A percentile compares a stretch with the other conserved stretches of the same genome.
phyloP scores from a whole-genome alignment of 2,329 filamentous ascomycete genomes.

The Knoxdaviesia proteae region DNA sequence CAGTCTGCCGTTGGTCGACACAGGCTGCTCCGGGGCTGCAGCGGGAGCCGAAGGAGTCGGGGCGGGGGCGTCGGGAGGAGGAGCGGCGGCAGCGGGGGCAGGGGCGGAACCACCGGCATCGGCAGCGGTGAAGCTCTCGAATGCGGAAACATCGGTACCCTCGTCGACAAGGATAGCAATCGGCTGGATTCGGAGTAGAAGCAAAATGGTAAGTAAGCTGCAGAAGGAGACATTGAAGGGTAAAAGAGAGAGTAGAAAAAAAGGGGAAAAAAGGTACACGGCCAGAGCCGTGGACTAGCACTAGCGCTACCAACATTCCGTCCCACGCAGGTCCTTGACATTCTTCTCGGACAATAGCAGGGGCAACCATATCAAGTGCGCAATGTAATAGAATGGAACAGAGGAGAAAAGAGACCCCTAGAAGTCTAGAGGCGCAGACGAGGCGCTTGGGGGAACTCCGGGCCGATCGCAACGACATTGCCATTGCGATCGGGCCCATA shows the following conservation, averaged over 20 bases:
- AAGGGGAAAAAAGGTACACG: constrained; percentile 2
- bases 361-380: not conserved
- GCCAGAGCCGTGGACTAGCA: not conserved
- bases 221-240: not conserved
- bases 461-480: too few relatives aligned
- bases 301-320: too few relatives aligned
- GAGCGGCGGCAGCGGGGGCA: constrained; percentile 39
- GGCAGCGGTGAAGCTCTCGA: constrained; percentile 69
- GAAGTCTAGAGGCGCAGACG: too few relatives aligned
- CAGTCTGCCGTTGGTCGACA: constrained; percentile 54
- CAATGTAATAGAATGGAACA: not conserved
- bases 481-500: too few relatives aligned
- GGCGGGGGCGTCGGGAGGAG: constrained; percentile 33
- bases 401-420: not conserved
- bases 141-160: constrained; percentile 66
- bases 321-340: too few relatives aligned
- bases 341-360: too few relatives aligned
- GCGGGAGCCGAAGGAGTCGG: constrained; percentile 18
- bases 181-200: constrained; percentile 35
- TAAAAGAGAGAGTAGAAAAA: constrained; percentile 2
- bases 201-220: constrained; percentile 1
- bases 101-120: constrained; percentile 73
- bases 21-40: constrained; percentile 39
- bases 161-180: constrained; percentile 93
- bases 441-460: too few relatives aligned